Evolutionary conservation across 306 rosid species (phyloP).

Genomic region (Pterocarpus santalinus): DNA sequence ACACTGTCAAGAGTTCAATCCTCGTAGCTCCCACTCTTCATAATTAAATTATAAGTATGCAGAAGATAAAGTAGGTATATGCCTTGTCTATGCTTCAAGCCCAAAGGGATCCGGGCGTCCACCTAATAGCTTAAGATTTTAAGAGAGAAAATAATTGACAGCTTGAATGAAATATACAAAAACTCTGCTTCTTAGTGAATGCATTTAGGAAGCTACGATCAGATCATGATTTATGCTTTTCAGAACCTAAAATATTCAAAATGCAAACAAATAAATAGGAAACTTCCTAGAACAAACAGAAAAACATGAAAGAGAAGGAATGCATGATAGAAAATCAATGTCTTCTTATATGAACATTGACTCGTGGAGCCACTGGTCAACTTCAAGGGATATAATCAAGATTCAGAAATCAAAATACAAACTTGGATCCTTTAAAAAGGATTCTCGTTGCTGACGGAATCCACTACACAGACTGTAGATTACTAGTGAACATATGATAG

Average conservation of each 20-base stretch:
- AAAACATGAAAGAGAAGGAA: not conserved
- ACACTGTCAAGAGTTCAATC: not conserved
- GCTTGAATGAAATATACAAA: not conserved
- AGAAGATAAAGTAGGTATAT: not conserved
- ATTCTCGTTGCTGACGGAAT: not conserved
- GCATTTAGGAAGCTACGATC: not conserved
- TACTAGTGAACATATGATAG: conserved; percentile 20
- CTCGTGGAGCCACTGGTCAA: no score
- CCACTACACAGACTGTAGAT: conserved; percentile 1
- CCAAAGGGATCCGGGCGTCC: not conserved
- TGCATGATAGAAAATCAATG: not conserved
- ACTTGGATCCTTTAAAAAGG: not conserved
- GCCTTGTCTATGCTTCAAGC: not conserved
- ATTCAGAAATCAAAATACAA: no score
- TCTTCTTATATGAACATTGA: not conserved
- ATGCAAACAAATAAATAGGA: not conserved
- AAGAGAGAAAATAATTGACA: not conserved
- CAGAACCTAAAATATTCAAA: not conserved
- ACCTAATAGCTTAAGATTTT: not conserved
- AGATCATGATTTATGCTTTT: not conserved
- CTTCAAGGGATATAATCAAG: no score
- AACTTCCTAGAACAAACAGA: not conserved
- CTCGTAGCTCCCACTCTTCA: not conserved
- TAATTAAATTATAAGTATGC: not conserved
- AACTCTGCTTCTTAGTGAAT: not conserved